Conservation (phyloP, 2,329 filamentous ascomycete genomes). For the Nemania serpens region DNA sequence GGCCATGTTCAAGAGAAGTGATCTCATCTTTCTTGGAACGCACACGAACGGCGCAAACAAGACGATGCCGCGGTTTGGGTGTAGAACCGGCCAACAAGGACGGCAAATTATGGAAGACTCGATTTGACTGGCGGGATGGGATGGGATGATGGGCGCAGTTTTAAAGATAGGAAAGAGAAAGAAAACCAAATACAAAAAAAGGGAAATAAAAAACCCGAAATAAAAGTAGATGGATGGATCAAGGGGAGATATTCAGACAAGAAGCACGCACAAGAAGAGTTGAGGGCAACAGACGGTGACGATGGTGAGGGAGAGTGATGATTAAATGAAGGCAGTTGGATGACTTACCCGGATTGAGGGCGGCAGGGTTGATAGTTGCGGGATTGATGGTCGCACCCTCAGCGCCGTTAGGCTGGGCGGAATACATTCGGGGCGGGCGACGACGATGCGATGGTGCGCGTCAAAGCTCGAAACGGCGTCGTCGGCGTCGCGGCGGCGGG, state of each 20-base stretch:
- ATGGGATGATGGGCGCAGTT: no score
- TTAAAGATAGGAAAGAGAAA: neutral
- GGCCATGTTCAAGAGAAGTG: conserved; percentile 2
- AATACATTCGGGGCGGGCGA: conserved; percentile 58
- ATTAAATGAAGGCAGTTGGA: conserved; percentile 27
- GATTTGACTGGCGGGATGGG: neutral
- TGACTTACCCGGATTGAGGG: conserved; percentile 63
- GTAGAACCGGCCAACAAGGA: conserved; percentile 21
- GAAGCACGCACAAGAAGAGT: conserved; percentile 4
- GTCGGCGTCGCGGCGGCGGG: conserved; percentile 33
- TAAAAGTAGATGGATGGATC: neutral
- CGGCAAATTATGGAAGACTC: neutral
- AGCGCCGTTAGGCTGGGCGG: conserved; percentile 72
- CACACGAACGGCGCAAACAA: conserved; percentile 27
- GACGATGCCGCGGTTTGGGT: conserved; percentile 27
- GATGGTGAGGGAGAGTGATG: neutral
- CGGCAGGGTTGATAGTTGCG: conserved; percentile 74
- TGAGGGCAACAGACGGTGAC: neutral
- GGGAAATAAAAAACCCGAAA: neutral
- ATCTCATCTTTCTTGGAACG: conserved; percentile 12
- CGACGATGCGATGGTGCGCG: conserved; percentile 48
- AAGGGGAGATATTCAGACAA: conserved; percentile 6
- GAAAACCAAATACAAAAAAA: neutral
- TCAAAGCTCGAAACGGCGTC: conserved; percentile 34
- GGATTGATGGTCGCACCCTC: conserved; percentile 91